Evolutionary conservation across 306 rosid species (phyloP).

Genomic region (Lablab purpureus): DNA sequence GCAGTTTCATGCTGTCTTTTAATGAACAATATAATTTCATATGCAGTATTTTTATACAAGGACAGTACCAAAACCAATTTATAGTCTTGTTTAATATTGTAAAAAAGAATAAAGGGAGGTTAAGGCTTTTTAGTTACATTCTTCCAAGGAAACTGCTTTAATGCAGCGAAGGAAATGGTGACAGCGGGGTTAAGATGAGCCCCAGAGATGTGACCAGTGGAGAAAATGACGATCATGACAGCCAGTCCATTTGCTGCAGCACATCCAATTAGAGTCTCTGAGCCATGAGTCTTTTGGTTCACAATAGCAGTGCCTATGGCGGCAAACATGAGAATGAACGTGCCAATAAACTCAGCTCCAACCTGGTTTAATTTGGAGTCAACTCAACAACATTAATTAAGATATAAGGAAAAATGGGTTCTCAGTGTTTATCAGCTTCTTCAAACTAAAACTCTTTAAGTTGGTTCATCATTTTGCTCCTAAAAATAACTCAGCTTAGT

Average conservation of each 20-base stretch:
- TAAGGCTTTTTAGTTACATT: constrained; percentile 45
- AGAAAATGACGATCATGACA: constrained; percentile 75
- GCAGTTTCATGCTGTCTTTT: too few species aligned
- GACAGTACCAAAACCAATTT: too few species aligned
- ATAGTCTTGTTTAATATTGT: too few species aligned
- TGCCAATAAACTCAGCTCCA: constrained; percentile 95
- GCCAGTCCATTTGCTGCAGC: constrained; percentile 82
- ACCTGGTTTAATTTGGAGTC: constrained; percentile 53
- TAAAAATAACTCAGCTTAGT: neutral
- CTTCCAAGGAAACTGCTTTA: constrained; percentile 83
- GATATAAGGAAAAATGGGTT: neutral
- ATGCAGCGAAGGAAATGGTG: constrained; percentile 85
- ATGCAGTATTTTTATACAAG: too few species aligned
- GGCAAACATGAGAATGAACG: constrained; percentile 74
- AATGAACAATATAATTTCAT: too few species aligned
- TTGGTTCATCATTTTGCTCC: neutral
- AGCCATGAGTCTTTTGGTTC: constrained; percentile 70
- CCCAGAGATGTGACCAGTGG: constrained; percentile 90
- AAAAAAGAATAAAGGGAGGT: neutral
- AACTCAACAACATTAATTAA: constrained; percentile 7
- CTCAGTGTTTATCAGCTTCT: too few species aligned
- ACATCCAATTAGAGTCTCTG: constrained; percentile 73
- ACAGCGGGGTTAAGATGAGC: constrained; percentile 91
- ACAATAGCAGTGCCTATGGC: constrained; percentile 79
- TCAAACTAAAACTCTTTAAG: too few species aligned